Evolutionary conservation across 306 rosid genomes (phyloP), one percentile per base, ranked within the genome.

Genomic region (Lupinus albus): DNA sequence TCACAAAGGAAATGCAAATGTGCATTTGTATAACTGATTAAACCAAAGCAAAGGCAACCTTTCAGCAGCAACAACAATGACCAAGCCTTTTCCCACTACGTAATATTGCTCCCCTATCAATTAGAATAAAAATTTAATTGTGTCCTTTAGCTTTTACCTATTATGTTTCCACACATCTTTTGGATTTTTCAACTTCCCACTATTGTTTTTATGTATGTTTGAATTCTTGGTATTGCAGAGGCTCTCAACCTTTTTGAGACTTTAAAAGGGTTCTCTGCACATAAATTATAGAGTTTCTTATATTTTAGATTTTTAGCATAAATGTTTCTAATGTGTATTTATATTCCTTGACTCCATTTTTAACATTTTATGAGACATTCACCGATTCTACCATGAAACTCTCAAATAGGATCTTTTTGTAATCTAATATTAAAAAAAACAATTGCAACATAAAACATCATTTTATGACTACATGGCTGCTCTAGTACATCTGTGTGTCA

Each of bases 401-500:
- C 11, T 51, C 17, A 32, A 63, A 30, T 8, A 41, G 51, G 39
- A 58, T 50, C 32, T 70, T 46, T 80, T 80, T 57, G 59, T 45
- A 77, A 59, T 70, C 53, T 18, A 58, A 58, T 21, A 61, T 67
- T 36, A 51, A 62, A 47, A 13, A 63, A 16, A 41, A 47, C 57
- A 58, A 53, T 60, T 45, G 46, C 57, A 54, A 49, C 16, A 60
- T 69, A 75, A 45, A 58, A 72, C 69, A 49, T 36, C 17, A 36
- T 42, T 35, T 61, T 53, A 55, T 33, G 21, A 14, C 14, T 16
- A 39, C 20, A 32, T 61, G 67, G 61, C 8, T 72, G 25, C 20
- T 55, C 64, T 67, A 47, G 58, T 50, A 15, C 4, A 39, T 33
- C 38, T 15, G 11, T 13, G 41, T 65, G 46, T 30, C 36, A 57